These are phyloP conservation scores for Solanum lycopersicoides DNA, from an alignment of 257 asterid species.

Conservation along the genomic window DNA sequence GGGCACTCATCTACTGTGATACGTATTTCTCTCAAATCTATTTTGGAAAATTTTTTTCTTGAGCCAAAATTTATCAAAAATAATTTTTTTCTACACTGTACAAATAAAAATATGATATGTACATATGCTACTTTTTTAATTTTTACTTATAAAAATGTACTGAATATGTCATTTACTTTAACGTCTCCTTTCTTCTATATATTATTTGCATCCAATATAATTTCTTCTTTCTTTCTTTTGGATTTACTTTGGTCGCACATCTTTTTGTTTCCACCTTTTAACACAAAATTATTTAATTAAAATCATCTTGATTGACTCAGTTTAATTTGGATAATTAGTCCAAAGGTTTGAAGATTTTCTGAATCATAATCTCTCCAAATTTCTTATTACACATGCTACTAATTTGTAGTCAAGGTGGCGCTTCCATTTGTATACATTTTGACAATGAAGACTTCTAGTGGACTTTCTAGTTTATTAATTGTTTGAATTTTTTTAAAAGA, in stretches of 20 bases:
- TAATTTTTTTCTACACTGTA: not conserved
- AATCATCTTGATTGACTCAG: not conserved
- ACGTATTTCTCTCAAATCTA: not conserved
- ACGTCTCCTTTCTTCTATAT: not conserved
- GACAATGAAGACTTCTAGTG: not conserved
- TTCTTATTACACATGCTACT: not conserved
- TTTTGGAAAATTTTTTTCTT: accelerated
- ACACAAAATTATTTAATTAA: not conserved
- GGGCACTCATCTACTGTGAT: not conserved
- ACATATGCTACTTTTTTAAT: accelerated
- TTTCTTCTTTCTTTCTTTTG: not conserved
- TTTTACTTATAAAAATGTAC: not conserved
- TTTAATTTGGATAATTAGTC: not conserved
- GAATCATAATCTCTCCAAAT: not conserved
- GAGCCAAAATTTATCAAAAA: not conserved
- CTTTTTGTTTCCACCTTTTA: not conserved
- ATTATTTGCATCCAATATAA: not conserved
- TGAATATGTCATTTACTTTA: too few relatives aligned
- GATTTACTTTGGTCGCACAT: not conserved
- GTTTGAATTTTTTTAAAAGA: not conserved
- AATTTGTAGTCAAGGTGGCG: not conserved
- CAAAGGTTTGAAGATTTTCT: not conserved
- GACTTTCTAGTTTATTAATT: not conserved
- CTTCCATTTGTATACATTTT: not conserved
- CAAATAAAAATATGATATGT: not conserved